Conservation (phyloP, 2,329 filamentous ascomycete genomes). For the Setomelanomma holmii region DNA sequence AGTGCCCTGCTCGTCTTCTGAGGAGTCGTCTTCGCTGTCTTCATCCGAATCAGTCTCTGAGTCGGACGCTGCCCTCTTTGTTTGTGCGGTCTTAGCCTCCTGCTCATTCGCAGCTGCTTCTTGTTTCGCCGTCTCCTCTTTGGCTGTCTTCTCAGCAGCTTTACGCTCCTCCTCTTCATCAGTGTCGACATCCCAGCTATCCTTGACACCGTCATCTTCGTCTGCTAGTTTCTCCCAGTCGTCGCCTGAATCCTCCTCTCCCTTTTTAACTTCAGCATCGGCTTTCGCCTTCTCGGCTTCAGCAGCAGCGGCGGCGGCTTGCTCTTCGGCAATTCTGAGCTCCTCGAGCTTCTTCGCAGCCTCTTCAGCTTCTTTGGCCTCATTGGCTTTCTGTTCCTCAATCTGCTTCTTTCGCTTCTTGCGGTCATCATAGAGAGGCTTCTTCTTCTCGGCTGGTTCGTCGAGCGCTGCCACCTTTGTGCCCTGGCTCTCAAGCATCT, state of each 20-base stretch:
- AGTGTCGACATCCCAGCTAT: conserved; percentile 91
- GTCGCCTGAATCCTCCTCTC: conserved; percentile 69
- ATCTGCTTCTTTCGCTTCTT: conserved; percentile 77
- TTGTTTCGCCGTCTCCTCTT: conserved; percentile 24
- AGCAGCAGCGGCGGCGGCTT: conserved; percentile 81
- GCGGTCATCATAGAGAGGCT: conserved; percentile 73
- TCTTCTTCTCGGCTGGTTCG: conserved; percentile 77
- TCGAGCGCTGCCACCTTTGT: conserved; percentile 66
- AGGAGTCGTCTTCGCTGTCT: conserved; percentile 64
- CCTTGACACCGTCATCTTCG: conserved; percentile 79
- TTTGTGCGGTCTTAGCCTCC: conserved; percentile 29
- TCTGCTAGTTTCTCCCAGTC: conserved; percentile 89
- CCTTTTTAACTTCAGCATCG: conserved; percentile 67
- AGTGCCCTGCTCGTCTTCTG: conserved; percentile 76
- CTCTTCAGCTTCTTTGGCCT: conserved; percentile 60
- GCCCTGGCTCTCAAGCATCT: conserved; percentile 81
- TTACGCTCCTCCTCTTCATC: conserved; percentile 69
- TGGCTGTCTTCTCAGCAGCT: conserved; percentile 33
- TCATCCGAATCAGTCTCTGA: conserved; percentile 51
- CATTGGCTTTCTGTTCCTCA: conserved; percentile 58
- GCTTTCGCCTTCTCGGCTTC: conserved; percentile 69
- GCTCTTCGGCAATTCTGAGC: conserved; percentile 60
- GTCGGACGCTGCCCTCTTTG: conserved; percentile 18
- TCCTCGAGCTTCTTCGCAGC: conserved; percentile 64
- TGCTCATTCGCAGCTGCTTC: conserved; percentile 30